Base-by-base conservation (phyloP, 257 asterid species). In the Verbascum thapsus region DNA sequence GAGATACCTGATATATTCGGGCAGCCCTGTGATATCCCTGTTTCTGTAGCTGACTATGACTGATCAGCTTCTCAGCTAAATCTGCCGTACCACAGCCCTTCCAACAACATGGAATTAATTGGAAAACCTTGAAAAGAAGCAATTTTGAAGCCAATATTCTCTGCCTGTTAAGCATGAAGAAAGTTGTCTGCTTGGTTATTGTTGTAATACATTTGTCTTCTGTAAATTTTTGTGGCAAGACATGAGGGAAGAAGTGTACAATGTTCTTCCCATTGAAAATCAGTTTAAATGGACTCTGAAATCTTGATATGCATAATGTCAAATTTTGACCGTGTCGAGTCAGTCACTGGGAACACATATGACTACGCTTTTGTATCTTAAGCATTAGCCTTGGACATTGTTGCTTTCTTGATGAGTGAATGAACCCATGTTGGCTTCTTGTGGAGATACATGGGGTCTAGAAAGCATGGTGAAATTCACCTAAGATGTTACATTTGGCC, bases 1-100 rank as follows among this genome's bases (percentile, higher is more conserved):
- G 96, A 77, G 2, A 91, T 86, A 60, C 88, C 88, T 32, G 90
- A 91, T 63, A 72, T 91, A 73, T 88, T 91, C 38, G 81, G 86
- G 60, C 91, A 85, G 68, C 74, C 84, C 2, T 73, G 78, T 56
- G 90, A 83, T 68, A 12, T 60, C 53, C 73, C 85, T 10, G 44
- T 72, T 58, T 58, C 17, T 42, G 50, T 58, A 20, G 66, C 58
- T 4, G 84, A 75, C 35, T 82, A 75, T 30, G 83, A 72, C 20
- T 40, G 34, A 43, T 53, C 54, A 10, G 15, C 64, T 16, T 56
- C 61, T 40, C 52, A 42, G 58, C 45, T 58, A 30, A 49, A 16
- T 26, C 42, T 20, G 7, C 43, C 51, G 8, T 51, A 54, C 23
- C 58, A 32, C 49, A 12, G 20, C 44, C 49, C 56, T 74, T 42